A percentile compares a stretch with the other conserved stretches of the same genome.
Evolutionary conservation across 345 rosid genomes (phyloP).

Genomic region (Populus simonii): DNA sequence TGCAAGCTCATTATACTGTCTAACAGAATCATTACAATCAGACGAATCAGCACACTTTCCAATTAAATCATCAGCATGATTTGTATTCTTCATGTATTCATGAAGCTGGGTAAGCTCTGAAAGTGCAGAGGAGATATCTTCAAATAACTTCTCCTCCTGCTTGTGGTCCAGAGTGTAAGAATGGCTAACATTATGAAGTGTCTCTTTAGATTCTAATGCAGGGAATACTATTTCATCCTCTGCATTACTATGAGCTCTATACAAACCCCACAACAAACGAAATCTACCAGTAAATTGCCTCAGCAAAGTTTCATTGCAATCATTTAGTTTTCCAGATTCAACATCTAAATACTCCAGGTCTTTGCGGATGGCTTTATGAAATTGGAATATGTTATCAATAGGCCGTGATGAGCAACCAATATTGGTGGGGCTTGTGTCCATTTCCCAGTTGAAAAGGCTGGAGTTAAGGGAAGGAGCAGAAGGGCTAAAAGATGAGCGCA

Average conservation of each 20-base stretch:
- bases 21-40: constrained; percentile 18
- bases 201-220: constrained; percentile 56
- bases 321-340: constrained; percentile 58
- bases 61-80: constrained; percentile 13
- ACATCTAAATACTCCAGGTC: constrained; percentile 61
- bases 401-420: constrained; percentile 38
- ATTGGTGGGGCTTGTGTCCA: constrained; percentile 37
- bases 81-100: constrained; percentile 25
- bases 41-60: constrained; percentile 18
- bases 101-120: constrained; percentile 46
- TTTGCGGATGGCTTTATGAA: constrained; percentile 60
- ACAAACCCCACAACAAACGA: constrained; percentile 55
- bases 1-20: constrained; percentile 45
- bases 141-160: constrained; percentile 59
- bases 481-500: constrained; percentile 47
- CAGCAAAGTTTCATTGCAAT: constrained; percentile 43
- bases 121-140: constrained; percentile 49
- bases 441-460: constrained; percentile 61
- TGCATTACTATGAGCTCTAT: constrained; percentile 63
- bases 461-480: constrained; percentile 57
- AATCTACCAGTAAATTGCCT: constrained; percentile 63
- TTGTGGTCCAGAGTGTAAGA: constrained; percentile 61
- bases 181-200: constrained; percentile 62
- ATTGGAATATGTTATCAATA: constrained; percentile 60
- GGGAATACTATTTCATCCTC: constrained; percentile 70